A percentile compares a stretch with the other conserved stretches of the same genome.
Conservation (phyloP, 306 rosid species). For the Ochetophila trinervis region DNA sequence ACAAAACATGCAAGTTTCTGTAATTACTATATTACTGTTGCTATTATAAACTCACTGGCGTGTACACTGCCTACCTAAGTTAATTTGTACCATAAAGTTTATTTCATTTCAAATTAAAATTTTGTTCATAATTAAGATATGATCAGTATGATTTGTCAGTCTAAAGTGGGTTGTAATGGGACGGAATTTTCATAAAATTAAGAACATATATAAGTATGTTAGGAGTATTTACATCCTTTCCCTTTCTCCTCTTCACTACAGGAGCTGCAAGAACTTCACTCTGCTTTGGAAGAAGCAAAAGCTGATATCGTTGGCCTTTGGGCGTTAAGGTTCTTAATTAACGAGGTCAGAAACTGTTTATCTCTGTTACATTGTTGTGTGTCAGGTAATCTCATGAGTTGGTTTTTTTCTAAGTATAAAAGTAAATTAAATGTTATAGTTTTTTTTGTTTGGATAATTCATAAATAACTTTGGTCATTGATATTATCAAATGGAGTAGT, state of each 20-base stretch:
- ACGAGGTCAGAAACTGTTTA: conserved; percentile 46
- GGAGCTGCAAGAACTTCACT: conserved; percentile 94
- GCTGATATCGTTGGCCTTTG: conserved; percentile 98
- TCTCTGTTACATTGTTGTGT: not conserved
- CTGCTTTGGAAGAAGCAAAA: conserved; percentile 94
- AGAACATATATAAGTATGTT: too few species aligned
- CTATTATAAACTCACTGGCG: too few species aligned
- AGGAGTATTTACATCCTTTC: conserved; percentile 2
- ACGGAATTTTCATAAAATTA: too few species aligned
- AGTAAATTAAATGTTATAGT: not conserved
- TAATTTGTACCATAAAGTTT: too few species aligned
- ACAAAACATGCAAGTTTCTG: too few species aligned
- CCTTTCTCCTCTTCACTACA: conserved; percentile 35
- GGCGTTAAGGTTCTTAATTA: conserved; percentile 74
- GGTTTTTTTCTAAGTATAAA: conserved; percentile 1
- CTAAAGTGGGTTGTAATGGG: too few species aligned
- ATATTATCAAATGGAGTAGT: not conserved
- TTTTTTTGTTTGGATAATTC: not conserved
- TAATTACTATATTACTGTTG: too few species aligned
- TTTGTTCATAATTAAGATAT: too few species aligned
- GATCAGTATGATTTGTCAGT: too few species aligned
- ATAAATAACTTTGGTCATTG: not conserved
- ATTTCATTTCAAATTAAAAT: too few species aligned
- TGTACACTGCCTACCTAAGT: too few species aligned
- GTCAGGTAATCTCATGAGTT: not conserved